A percentile compares a stretch with the other conserved stretches of the same genome.
Conservation (phyloP, 2,329 filamentous ascomycete genomes). For the Pseudocercospora pini-densiflorae region DNA sequence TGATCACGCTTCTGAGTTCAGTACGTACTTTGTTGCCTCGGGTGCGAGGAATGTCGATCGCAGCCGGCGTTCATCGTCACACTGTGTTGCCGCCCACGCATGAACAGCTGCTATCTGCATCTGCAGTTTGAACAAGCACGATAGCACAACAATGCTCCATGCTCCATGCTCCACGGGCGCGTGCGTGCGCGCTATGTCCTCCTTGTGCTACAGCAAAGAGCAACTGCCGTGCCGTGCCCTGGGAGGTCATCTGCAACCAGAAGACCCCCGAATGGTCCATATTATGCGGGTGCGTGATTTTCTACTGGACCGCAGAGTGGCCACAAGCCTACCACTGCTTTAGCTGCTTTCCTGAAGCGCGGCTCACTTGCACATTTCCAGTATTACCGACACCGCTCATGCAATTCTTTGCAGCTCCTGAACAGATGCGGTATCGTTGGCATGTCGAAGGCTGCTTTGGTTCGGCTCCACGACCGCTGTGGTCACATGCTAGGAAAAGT, state of each 20-base stretch:
- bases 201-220: background rate
- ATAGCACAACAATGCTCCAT: background rate
- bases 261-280: background rate
- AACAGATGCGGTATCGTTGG: background rate
- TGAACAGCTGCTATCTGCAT: background rate
- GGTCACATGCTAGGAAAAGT: background rate
- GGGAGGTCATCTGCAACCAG: background rate
- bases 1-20: background rate
- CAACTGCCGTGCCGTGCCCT: background rate
- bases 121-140: background rate
- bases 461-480: background rate
- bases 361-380: background rate
- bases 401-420: background rate
- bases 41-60: background rate
- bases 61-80: background rate
- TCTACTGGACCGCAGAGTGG: background rate
- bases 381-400: background rate
- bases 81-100: background rate
- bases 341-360: background rate
- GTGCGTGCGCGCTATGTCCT: background rate
- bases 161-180: background rate
- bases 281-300: slow-evolving; percentile 2
- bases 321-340: background rate
- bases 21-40: background rate
- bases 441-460: background rate